Evolutionary conservation across 345 rosid genomes (phyloP), one percentile per base, ranked within the genome.

Genomic region (Sisymbrium irio): DNA sequence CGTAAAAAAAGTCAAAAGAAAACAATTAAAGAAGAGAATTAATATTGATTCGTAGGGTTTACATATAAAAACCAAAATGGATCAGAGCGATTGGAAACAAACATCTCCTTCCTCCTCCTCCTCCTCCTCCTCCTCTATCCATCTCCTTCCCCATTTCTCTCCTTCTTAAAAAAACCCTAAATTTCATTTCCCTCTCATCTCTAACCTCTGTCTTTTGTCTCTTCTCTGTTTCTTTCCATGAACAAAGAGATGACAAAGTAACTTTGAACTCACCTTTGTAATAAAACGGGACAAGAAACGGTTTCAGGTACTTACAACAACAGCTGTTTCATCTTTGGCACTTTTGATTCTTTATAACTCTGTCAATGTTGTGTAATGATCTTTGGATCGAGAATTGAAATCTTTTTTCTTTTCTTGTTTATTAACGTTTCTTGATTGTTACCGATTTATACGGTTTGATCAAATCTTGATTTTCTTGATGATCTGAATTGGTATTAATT

Each of bases 141-240:
- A 30, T 67, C 72, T 39, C 39, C 72, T 39, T 49, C 72, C 17
- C 32, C 73, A 35, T 66, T 59, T 30, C 30, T 54, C 58, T 64
- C 37, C 19, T 33, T 45, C 75, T 42, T 58, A 63, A 71, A 77
- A 71, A 71, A 77, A 71, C 80, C 80, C 77, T 71, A 77, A 72
- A 32, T 32, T 32, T 32, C 35, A 27, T 27, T 27, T 49, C 60
- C 57, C 15, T 69, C 53, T 55, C 64, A 28, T 75, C 54, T 59
- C 15, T 15, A 19, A 18, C 30, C 63, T 41, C 55, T 74, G n/a
- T 58, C 5, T 47, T n/a, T n/a, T 15, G 35, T 67, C 42, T 67
- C 42, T 50, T 37, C 73, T 74, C 46, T 68, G 40, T 46, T 56
- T 55, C 1, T 69, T 18, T 22, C 27, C 0, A 46, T 5, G 65